A percentile compares a stretch with the other conserved stretches of the same genome.
These are phyloP conservation scores for Baorangia bicolor DNA, from an alignment of 768 basidiomycete genomes.

Conservation along the genomic window DNA sequence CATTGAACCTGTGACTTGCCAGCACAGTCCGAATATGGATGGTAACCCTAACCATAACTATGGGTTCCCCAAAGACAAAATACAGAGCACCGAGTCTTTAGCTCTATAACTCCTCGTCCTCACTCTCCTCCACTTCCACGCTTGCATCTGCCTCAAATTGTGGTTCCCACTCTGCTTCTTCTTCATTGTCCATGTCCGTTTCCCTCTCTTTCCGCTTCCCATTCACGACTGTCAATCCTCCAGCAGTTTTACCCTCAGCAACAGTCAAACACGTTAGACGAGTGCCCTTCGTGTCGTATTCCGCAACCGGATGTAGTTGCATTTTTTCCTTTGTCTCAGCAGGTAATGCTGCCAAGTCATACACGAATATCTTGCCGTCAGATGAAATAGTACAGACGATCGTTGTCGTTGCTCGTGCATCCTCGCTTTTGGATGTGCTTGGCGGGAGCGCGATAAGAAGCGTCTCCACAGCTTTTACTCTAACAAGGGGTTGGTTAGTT, in stretches of 20 bases:
- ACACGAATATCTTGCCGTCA: constrained; percentile 81
- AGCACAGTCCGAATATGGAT: not conserved
- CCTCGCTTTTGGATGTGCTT: constrained; percentile 9
- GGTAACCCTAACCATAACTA: constrained; percentile 19
- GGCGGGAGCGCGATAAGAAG: constrained; percentile 58
- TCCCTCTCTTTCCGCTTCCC: constrained; percentile 39
- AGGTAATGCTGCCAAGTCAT: constrained; percentile 61
- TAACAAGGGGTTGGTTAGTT: constrained; percentile 29
- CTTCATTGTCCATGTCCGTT: constrained; percentile 32
- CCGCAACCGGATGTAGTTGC: constrained; percentile 54
- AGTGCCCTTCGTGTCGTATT: constrained; percentile 84
- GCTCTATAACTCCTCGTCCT: constrained; percentile 4
- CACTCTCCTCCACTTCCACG: constrained; percentile 25
- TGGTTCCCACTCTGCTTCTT: constrained; percentile 32
- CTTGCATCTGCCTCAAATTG: constrained; percentile 7
- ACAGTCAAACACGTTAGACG: constrained; percentile 74
- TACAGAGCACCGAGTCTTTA: not conserved
- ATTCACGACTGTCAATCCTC: constrained; percentile 14
- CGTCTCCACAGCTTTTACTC: constrained; percentile 79
- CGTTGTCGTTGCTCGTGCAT: constrained; percentile 46
- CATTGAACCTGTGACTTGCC: not conserved
- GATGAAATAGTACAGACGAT: constrained; percentile 81
- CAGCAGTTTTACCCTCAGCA: constrained; percentile 47
- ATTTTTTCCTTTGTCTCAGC: constrained; percentile 16
- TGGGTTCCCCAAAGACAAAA: constrained; percentile 6